Conservation (phyloP, 2,329 filamentous ascomycete species). For the Chaetothyriales sp. region DNA sequence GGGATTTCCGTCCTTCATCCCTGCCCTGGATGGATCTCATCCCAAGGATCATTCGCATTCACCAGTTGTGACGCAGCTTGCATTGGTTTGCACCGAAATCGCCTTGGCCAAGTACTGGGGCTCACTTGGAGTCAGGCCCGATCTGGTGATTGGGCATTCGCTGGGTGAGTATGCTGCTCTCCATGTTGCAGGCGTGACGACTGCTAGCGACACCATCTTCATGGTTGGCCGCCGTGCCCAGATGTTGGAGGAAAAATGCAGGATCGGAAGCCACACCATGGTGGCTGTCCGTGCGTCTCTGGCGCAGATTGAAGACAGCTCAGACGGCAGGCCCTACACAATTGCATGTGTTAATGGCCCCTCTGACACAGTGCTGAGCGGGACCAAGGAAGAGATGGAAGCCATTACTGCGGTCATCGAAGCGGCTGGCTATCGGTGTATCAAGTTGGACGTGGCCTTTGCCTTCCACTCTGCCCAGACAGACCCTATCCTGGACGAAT, state of each 20-base stretch:
- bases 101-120: conserved; percentile 26
- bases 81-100: conserved; percentile 26
- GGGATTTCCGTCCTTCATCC: conserved; percentile 21
- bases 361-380: conserved; percentile 20
- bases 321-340: conserved; percentile 1
- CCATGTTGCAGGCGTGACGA: conserved; percentile 5
- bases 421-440: conserved; percentile 19
- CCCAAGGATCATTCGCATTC: conserved; percentile 1
- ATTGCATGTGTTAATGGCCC: conserved; percentile 25
- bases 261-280: conserved; percentile 22
- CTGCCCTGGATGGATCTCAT: conserved; percentile 8
- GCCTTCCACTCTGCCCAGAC: conserved; percentile 34
- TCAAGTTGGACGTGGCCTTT: conserved; percentile 31
- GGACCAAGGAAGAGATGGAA: conserved; percentile 18
- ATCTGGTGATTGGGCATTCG: conserved; percentile 16
- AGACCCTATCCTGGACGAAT: conserved; percentile 16
- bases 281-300: conserved; percentile 22
- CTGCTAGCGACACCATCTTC: conserved; percentile 17
- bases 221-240: conserved; percentile 21
- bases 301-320: conserved; percentile 14
- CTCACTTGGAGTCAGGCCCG: conserved; percentile 21
- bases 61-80: conserved; percentile 22
- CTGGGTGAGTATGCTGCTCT: conserved; percentile 12
- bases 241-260: conserved; percentile 22
- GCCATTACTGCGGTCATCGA: conserved; percentile 4